These are phyloP conservation scores for Canavalia ensiformis DNA, from an alignment of 306 rosid species.

Conservation along the genomic window DNA sequence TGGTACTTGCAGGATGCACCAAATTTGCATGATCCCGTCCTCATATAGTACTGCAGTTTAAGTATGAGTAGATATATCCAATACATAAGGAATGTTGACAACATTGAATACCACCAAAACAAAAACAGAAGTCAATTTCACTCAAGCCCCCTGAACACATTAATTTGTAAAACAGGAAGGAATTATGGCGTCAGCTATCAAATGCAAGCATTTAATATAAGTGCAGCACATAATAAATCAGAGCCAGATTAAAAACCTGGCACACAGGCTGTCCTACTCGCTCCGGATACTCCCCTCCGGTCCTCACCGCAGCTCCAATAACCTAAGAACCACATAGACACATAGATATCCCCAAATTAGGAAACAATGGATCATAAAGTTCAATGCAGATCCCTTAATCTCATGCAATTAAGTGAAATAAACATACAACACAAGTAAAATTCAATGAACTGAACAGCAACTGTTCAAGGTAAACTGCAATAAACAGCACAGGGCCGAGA, in stretches of 20 bases:
- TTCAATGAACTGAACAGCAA: constrained; percentile 32
- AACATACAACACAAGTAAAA: constrained; percentile 38
- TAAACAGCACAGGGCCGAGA: constrained; percentile 48
- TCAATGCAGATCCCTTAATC: constrained; percentile 51
- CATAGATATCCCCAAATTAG: constrained; percentile 43
- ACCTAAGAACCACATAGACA: constrained; percentile 61
- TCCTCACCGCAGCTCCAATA: constrained; percentile 81
- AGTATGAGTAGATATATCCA: constrained; percentile 44
- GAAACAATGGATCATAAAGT: constrained; percentile 39
- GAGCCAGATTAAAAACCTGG: constrained; percentile 76
- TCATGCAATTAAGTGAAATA: constrained; percentile 22
- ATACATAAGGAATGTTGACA: constrained; percentile 36
- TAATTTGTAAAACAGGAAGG: constrained; percentile 35
- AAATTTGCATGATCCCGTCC: constrained; percentile 85
- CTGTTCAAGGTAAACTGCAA: constrained; percentile 41
- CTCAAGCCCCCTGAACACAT: constrained; percentile 39
- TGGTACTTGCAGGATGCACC: constrained; percentile 93
- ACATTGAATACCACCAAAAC: constrained; percentile 38
- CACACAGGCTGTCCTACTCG: constrained; percentile 93
- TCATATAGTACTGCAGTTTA: constrained; percentile 80
- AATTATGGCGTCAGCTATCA: constrained; percentile 43
- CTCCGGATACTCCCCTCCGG: constrained; percentile 82
- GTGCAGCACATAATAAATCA: constrained; percentile 37
- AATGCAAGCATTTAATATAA: constrained; percentile 41
- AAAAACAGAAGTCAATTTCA: constrained; percentile 47